A percentile compares a stretch with the other conserved stretches of the same genome.
phyloP scores from a whole-genome alignment of 2,329 filamentous ascomycete species.

The Metarhizium guizhouense region DNA sequence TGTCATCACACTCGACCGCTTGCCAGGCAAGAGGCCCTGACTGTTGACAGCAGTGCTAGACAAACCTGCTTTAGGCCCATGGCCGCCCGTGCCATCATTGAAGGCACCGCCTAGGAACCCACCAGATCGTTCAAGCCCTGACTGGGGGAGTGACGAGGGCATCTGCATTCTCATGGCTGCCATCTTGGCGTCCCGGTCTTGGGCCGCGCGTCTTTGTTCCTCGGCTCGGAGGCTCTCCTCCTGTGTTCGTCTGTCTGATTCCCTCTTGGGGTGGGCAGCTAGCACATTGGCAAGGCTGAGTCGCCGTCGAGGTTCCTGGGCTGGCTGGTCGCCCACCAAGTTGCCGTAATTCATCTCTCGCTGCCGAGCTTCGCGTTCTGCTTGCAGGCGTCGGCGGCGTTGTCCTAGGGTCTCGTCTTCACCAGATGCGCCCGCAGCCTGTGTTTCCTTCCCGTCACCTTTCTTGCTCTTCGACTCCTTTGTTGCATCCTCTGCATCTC shows the following conservation, averaged over 20 bases:
- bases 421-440: conserved; percentile 9
- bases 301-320: conserved; percentile 13
- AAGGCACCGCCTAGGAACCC: conserved; percentile 44
- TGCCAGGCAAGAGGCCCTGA: conserved; percentile 15
- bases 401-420: conserved; percentile 75
- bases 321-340: conserved; percentile 13
- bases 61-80: conserved; percentile 15
- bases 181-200: conserved; percentile 39
- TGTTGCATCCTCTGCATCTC: conserved; percentile 35
- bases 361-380: conserved; percentile 55
- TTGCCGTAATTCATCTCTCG: conserved; percentile 38
- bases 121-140: conserved; percentile 26
- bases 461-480: conserved; percentile 12
- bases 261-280: conserved; percentile 31
- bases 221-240: conserved; percentile 32
- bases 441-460: conserved; percentile 22
- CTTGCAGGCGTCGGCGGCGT: conserved; percentile 63
- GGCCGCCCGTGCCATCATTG: conserved; percentile 42
- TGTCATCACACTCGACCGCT: conserved; percentile 19
- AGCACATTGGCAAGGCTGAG: conserved; percentile 54
- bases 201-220: conserved; percentile 29
- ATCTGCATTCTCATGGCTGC: conserved; percentile 39
- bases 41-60: conserved; percentile 18
- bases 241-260: conserved; percentile 29
- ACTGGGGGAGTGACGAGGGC: conserved; percentile 29